Conservation (phyloP, 371 early-diverging fungal genomes). For the Saksenaea vasiformis region DNA sequence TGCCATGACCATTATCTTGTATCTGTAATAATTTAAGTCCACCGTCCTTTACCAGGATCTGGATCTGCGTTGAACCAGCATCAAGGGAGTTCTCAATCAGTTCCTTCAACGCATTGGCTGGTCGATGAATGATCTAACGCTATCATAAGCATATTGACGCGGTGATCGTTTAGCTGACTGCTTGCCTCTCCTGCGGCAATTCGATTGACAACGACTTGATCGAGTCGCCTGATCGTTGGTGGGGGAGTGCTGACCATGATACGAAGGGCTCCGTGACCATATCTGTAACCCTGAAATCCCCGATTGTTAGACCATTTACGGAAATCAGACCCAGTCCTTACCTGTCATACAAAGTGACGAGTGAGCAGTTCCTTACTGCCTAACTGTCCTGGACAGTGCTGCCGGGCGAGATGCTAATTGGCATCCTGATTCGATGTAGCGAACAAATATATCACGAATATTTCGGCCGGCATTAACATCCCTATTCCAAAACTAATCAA, state of each 20-base stretch:
- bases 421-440: too few relatives aligned
- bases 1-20: constrained; percentile 97
- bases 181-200: constrained; percentile 95
- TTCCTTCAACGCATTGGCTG: constrained; percentile 3
- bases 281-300: too few relatives aligned
- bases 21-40: constrained; percentile 92
- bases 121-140: constrained; percentile 55
- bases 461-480: too few relatives aligned
- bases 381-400: too few relatives aligned
- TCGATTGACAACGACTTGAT: constrained; percentile 84
- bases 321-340: too few relatives aligned
- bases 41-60: constrained; percentile 82
- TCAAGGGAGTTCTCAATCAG: constrained; percentile 92
- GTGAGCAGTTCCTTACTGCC: too few relatives aligned
- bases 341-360: too few relatives aligned
- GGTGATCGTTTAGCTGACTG: neutral
- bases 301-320: too few relatives aligned
- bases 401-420: too few relatives aligned
- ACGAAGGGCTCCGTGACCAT: too few relatives aligned
- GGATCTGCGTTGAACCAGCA: constrained; percentile 87
- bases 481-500: too few relatives aligned
- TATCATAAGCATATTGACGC: neutral
- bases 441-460: too few relatives aligned
- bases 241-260: neutral
- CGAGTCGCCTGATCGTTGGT: constrained; percentile 65